Conservation (phyloP, 2,329 filamentous ascomycete genomes). For the Salinomyces thailandicus region DNA sequence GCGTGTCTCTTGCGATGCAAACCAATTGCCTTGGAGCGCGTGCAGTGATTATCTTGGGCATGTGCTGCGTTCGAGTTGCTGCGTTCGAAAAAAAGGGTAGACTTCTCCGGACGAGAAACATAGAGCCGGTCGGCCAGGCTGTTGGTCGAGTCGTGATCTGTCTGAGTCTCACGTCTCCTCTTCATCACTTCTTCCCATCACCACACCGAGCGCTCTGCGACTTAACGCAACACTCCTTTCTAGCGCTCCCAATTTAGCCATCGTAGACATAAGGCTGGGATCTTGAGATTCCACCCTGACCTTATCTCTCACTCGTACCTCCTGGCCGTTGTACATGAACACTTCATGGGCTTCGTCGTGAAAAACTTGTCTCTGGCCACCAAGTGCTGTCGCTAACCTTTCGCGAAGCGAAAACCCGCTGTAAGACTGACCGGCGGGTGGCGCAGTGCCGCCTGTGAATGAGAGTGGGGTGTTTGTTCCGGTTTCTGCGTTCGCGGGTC, state of each 20-base stretch:
- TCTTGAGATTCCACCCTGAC: slow-evolving; percentile 81
- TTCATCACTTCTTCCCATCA: slow-evolving; percentile 56
- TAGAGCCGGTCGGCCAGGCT: too few species aligned
- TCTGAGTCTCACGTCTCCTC: slow-evolving; percentile 7
- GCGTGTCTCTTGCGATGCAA: too few species aligned
- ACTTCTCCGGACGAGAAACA: too few species aligned
- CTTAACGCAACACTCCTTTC: slow-evolving; percentile 62
- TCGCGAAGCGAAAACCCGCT: slow-evolving; percentile 50
- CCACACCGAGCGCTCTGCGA: slow-evolving; percentile 60
- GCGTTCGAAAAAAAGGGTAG: too few species aligned
- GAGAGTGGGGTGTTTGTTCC: slow-evolving; percentile 26
- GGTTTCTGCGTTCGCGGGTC: slow-evolving; percentile 35
- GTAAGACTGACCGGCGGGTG: slow-evolving; percentile 31
- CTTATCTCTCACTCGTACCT: slow-evolving; percentile 83
- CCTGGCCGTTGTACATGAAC: slow-evolving; percentile 58
- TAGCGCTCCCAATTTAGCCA: slow-evolving; percentile 71
- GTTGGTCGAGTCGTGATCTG: too few species aligned
- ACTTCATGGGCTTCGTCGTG: slow-evolving; percentile 62
- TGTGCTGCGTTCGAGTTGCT: too few species aligned
- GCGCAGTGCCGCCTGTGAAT: slow-evolving; percentile 2
- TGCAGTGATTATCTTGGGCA: too few species aligned
- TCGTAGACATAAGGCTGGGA: slow-evolving; percentile 70
- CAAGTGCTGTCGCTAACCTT: slow-evolving; percentile 40
- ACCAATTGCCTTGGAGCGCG: too few species aligned
- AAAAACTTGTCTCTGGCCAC: slow-evolving; percentile 28